phyloP scores from a whole-genome alignment of 2,329 filamentous ascomycete genomes.

The Zymoseptoria brevis region DNA sequence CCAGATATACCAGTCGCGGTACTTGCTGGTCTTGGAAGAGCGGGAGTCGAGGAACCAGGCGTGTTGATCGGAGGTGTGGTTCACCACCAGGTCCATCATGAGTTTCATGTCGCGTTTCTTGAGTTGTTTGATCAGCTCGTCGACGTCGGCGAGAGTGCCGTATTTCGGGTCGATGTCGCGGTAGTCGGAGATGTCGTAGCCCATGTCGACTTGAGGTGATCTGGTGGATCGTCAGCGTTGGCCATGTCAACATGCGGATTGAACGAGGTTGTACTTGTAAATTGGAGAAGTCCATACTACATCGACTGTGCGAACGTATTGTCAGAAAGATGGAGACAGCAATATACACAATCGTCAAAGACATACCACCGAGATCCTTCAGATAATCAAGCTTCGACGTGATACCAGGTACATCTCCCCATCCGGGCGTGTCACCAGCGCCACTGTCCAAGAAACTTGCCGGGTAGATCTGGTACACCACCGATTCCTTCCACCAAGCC shows the following conservation, averaged over 20 bases:
- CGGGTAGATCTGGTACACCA: constrained; percentile 48
- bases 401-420: constrained; percentile 54
- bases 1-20: constrained; percentile 62
- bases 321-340: not conserved
- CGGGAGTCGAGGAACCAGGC: constrained; percentile 52
- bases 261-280: constrained; percentile 31
- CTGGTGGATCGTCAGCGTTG: not conserved
- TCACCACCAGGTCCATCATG: constrained; percentile 39
- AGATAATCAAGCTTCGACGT: constrained; percentile 59
- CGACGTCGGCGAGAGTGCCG: constrained; percentile 40
- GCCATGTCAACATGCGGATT: not conserved
- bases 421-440: constrained; percentile 43
- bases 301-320: constrained; percentile 37
- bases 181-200: constrained; percentile 45
- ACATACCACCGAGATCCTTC: constrained; percentile 45
- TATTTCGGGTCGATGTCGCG: constrained; percentile 41
- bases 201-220: constrained; percentile 24
- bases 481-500: constrained; percentile 33
- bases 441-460: constrained; percentile 52
- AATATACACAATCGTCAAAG: not conserved
- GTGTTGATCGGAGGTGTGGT: constrained; percentile 38
- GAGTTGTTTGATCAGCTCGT: constrained; percentile 36
- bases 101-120: constrained; percentile 41
- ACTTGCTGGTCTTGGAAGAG: constrained; percentile 43
- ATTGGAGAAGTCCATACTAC: constrained; percentile 60